Conservation (phyloP, 495 filamentous ascomycete genomes). For the Aspergillus kassunensis region DNA sequence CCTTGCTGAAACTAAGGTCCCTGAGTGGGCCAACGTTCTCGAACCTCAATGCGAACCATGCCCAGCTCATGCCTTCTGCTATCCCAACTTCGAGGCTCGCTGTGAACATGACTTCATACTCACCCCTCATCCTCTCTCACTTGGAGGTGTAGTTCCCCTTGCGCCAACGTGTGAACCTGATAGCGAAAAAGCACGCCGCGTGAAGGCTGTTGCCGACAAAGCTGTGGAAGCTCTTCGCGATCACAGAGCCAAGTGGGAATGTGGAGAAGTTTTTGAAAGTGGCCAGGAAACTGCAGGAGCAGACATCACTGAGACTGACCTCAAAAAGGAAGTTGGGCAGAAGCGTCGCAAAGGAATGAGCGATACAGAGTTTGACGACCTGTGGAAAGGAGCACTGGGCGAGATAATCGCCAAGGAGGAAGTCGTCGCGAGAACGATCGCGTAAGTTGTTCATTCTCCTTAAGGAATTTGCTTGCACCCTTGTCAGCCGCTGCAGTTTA, state of each 20-base stretch:
- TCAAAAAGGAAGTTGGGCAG: conserved; percentile 69
- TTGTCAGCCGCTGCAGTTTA: neutral
- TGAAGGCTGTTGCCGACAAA: conserved; percentile 81
- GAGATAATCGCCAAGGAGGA: conserved; percentile 82
- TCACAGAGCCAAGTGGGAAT: conserved; percentile 83
- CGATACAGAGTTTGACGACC: conserved; percentile 84
- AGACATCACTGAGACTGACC: conserved; percentile 66
- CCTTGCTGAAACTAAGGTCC: conserved; percentile 50
- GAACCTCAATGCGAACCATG: conserved; percentile 89
- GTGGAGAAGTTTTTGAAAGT: conserved; percentile 67
- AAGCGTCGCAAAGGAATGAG: conserved; percentile 75
- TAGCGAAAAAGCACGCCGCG: conserved; percentile 81
- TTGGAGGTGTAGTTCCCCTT: conserved; percentile 77
- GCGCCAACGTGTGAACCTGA: conserved; percentile 94
- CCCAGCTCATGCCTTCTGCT: conserved; percentile 88
- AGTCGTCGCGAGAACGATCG: conserved; percentile 61
- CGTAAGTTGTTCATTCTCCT: conserved; percentile 59
- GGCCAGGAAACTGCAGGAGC: conserved; percentile 55
- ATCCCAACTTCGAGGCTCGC: conserved; percentile 63
- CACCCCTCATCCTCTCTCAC: conserved; percentile 74
- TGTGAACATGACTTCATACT: conserved; percentile 88
- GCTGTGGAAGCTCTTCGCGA: conserved; percentile 86
- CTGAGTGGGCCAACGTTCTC: conserved; percentile 62
- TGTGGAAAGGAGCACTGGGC: conserved; percentile 82
- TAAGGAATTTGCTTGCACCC: neutral